Evolutionary conservation across 371 early-diverging fungal genomes (phyloP), one percentile per base, ranked within the genome.

Genomic region (Actinomucor elegans): DNA sequence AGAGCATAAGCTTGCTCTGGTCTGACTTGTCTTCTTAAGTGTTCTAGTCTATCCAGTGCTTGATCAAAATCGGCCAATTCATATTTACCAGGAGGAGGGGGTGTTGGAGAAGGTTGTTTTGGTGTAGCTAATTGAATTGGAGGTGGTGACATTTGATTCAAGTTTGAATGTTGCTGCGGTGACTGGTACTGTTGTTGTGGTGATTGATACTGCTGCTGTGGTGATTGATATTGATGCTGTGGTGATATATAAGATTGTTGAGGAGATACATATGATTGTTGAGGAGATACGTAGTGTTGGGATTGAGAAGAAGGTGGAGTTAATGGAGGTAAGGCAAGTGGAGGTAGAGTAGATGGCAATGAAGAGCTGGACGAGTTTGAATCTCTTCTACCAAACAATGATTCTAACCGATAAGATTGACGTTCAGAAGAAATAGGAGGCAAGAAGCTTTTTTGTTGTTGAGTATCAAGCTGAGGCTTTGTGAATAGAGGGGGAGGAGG

Each of bases 1-100:
- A 70, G 38, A 17, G 70, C 64, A 55, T 60, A 56, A 23, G 63
- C 55, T 43, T 70, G 70, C 17, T 70, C 70, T 14, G 62, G 66
- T 49, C 63, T 54, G 8, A 66, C 66, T 50, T 60, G 62, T 62
- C 63, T 62, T 51, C 70, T 59, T 23, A 70, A 35, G 17, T 54
- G 54, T 27, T 66, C 55, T 21, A 70, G 45, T 17, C 52, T 24
- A 18, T 58, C 63, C 3, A 70, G 26, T 2, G 62, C 60, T 15
- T 31, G 49, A 48, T 70, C 70, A 45, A 66, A 66, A 21, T 70
- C 66, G 29, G 54, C 57, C 10, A 69, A 41, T 54, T 68, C 68
- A 42, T 57, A 57, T 8, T 18, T 21, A n/a, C 44, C n/a, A 18
- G 29, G 34, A 29, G 49, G 53, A 33, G 44, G 41, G 29, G 29